Base-by-base conservation (phyloP, 179 eudicot genomes). In the Silene noctiflora region DNA sequence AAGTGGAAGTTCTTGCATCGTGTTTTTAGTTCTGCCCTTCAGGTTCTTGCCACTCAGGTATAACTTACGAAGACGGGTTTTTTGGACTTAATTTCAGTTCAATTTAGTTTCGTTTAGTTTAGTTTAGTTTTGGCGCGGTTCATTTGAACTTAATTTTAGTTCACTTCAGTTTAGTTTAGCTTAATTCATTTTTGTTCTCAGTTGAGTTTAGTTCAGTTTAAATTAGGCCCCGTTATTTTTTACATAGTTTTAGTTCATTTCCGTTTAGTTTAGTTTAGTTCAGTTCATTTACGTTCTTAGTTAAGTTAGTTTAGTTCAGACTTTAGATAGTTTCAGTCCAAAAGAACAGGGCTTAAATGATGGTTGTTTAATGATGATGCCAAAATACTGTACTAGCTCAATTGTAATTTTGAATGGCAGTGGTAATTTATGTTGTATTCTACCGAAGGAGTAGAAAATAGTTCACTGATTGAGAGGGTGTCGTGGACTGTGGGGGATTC, bases 21-120 rank as follows among this genome's bases (percentile, higher is more conserved):
- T 72, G 94, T 93, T 42, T 95, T 88, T 78, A 89, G 98, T 83
- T 93, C 98, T 79, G 92, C 99, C 11, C 93, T 95, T 81, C 99
- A 95, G 80, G 97, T 95, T 80, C 98, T 95, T 85, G 99, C 99
- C 68, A 95, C 99, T 27, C 99, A 95, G 98, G 99, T 95, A 33
- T 39, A 35, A 7, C 1, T 0, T 35, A 35, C 42, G 42, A 35
- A 35, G 9, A 9, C 42, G 8, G 8, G 5, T 35, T 39, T 39
- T 39, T 39, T 39, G 10, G 11, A 39, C 10, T 39, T 39, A 8
- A 39, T 39, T 39, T 39, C 46, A 1, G 46, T 8, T 39, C 46
- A 8, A 0, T 39, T 39, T 8, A 39, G 46, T 39, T 27, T 27
- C n/a, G n/a, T n/a, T n/a, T n/a, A n/a, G n/a, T n/a, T n/a, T n/a